Base-by-base conservation (phyloP, 768 basidiomycete genomes). In the Mycena alexandri region DNA sequence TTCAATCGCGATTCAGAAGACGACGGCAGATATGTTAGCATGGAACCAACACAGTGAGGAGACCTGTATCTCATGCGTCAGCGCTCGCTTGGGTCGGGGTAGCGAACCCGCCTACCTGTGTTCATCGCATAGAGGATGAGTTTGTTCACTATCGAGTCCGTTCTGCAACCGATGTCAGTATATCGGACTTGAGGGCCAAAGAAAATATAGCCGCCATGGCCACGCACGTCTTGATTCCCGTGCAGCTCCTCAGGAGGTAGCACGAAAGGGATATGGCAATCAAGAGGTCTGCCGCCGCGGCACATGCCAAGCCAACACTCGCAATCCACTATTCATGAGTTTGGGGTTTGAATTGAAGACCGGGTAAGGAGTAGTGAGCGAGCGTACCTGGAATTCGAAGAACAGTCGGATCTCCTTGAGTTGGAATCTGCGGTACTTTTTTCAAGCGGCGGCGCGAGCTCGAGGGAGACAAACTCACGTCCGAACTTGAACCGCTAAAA, bases 81-180 rank as follows among this genome's bases (percentile, higher is more conserved):
- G 29, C 3, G 6, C 29, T 29, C 3, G 3, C 3, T 6, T 3
- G 29, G 29, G 29, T 29, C 29, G 29, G 29, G 29, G 3, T 6
- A 29, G 29, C 29, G 29, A 6, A 6, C 3, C 29, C 3, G 29
- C 29, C 29, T 29, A 29, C 29, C 29, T 3, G 85, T 86, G 67
- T 85, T 86, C 58, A 87, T 79, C n/a, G 81, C 78, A 63, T 85
- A 87, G 61, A 83, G 56, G 65, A 87, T 82, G 24, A 88, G 73
- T n/a, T 79, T 73, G 17, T 78, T 81, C 11, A 86, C 71, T 5
- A 86, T 61, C 0, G 82, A 79, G 53, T 87, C 80, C 24, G 85
- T 86, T 53, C 85, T 85, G 50, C 12, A 47, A 46, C 6, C 7
- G 17, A 47, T 29, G 50, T 41, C 44, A 43, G 19, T 33, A 11